Evolutionary conservation across 2,329 filamentous ascomycete species (phyloP), one percentile per base, ranked within the genome.

Genomic region (Pyrenochaeta sp.): DNA sequence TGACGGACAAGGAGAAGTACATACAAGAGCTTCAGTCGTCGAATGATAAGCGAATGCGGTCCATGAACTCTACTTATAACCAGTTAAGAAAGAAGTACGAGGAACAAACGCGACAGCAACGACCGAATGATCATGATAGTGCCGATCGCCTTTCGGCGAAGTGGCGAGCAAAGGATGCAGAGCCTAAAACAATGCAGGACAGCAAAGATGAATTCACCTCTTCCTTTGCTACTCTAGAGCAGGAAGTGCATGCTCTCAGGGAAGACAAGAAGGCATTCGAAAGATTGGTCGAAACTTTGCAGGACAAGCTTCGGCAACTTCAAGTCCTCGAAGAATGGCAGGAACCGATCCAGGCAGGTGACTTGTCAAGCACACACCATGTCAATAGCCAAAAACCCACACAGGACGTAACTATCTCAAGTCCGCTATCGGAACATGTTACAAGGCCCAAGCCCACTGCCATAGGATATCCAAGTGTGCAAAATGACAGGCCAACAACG

Each of bases 201-300:
- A 59, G 59, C 45, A 72, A 70, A 34, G 59, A 64, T 3, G 64
- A 72, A 2, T 73, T 73, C 12, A 64, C 62, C 1, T 50, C 57
- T 1, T 69, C 68, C 1, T 66, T 74, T 19, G 58, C 66, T 12
- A 66, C 66, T 2, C 51, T 78, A 3, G 72, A 76, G 59, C 53
- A 63, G 19, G 75, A 78, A 52, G 59, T 77, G 9, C 54, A 55
- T 1, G 53, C 62, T 2, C 52, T 78, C 19, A 59, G 64, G 13
- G 69, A 75, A 44, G 71, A 68, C 37, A 78, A 77, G 54, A 66
- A 64, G 15, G 60, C 67, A 0, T 76, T 77, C 12, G 67, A 73
- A 50, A 56, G 61, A 3, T 59, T 77, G 30, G 69, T 78, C 4
- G 58, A 63, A 8, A 71, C 62, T 6, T 62, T 78, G 1, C 64